phyloP scores from a whole-genome alignment of 257 asterid species.

The Solanum bulbocastanum region DNA sequence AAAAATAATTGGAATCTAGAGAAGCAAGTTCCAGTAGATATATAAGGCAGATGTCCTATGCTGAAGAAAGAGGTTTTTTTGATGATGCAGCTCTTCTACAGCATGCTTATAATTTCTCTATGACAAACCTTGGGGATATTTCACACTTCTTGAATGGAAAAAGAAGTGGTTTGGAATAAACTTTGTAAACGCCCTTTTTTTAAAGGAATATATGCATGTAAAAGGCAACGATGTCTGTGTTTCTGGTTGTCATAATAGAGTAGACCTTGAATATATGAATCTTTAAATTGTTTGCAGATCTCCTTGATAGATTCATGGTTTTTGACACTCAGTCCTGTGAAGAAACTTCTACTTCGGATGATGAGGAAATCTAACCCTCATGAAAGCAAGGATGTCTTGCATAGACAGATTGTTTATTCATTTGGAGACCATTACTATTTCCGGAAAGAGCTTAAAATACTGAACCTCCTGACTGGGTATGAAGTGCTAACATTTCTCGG shows the following conservation, averaged over 20 bases:
- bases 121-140: neutral
- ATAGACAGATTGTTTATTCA: conserved; percentile 50
- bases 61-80: neutral
- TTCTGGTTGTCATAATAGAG: neutral
- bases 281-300: conserved; percentile 30
- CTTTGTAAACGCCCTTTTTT: neutral
- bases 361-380: conserved; percentile 59
- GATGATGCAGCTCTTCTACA: neutral
- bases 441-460: conserved; percentile 79
- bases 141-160: neutral
- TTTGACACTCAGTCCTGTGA: conserved; percentile 44
- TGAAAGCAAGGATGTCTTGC: conserved; percentile 32
- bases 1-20: neutral
- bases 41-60: neutral
- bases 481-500: neutral
- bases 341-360: conserved; percentile 61
- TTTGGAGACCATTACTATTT: conserved; percentile 87
- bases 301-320: conserved; percentile 86
- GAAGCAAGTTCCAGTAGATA: neutral
- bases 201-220: neutral
- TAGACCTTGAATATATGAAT: neutral
- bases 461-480: conserved; percentile 85
- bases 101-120: neutral
- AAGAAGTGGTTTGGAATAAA: neutral
- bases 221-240: neutral